phyloP scores from a whole-genome alignment of 1,284 basidiomycete genomes.

The Malassezia dermatis region DNA sequence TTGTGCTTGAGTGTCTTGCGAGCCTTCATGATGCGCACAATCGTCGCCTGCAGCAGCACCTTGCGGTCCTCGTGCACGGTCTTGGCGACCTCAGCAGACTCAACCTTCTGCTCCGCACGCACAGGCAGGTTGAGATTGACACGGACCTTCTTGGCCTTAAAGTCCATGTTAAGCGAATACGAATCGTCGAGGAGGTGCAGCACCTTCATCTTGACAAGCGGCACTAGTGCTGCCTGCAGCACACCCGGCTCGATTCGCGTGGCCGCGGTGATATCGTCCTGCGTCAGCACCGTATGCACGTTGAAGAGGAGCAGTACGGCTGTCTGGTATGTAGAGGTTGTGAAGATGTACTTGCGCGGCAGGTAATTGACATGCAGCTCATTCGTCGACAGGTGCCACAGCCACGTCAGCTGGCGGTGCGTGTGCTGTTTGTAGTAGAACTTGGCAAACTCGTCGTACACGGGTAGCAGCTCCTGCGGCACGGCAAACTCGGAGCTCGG shows the following conservation, averaged over 20 bases:
- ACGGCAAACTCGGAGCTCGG: conserved; percentile 76
- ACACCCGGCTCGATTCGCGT: conserved; percentile 76
- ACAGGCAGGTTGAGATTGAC: conserved; percentile 88
- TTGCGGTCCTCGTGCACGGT: conserved; percentile 95
- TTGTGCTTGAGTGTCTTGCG: conserved; percentile 93
- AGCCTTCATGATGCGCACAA: conserved; percentile 95
- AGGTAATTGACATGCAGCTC: conserved; percentile 87
- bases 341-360: conserved; percentile 87
- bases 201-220: conserved; percentile 81
- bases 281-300: conserved; percentile 65
- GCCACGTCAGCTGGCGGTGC: conserved; percentile 89
- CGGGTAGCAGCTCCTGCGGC: conserved; percentile 72
- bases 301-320: conserved; percentile 92
- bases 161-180: conserved; percentile 58
- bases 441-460: conserved; percentile 81
- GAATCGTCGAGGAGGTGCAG: conserved; percentile 59
- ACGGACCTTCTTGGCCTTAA: conserved; percentile 79
- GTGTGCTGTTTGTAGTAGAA: conserved; percentile 91
- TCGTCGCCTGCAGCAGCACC: conserved; percentile 91
- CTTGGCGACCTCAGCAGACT: conserved; percentile 80
- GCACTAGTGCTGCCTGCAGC: conserved; percentile 68
- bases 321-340: conserved; percentile 91
- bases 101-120: conserved; percentile 86
- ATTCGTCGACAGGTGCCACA: conserved; percentile 96
- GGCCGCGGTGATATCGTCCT: conserved; percentile 68